These are phyloP conservation scores for Silybum marianum DNA, from an alignment of 129 eudicot genomes.

Conservation along the genomic window DNA sequence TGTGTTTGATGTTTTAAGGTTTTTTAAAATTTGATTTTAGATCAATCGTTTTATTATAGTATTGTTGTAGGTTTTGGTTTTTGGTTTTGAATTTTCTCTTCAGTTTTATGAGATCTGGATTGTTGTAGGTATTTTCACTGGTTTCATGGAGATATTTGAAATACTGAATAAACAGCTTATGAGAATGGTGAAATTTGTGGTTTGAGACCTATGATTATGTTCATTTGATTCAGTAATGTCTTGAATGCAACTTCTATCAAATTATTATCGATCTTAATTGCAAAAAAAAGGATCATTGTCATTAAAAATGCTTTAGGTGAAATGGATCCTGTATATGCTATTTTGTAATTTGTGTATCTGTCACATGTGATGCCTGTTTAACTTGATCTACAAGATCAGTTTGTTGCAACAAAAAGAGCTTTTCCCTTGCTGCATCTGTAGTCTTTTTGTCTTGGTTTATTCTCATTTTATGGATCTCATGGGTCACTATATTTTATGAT, in stretches of 20 bases:
- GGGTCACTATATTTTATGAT: background rate
- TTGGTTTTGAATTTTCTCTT: background rate
- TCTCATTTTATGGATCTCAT: conserved; percentile 8
- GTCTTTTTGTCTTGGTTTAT: background rate
- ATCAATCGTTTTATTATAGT: background rate
- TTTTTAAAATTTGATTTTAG: background rate
- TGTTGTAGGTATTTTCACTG: conserved; percentile 1
- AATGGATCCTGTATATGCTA: background rate
- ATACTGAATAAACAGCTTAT: background rate
- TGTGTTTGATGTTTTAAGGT: background rate
- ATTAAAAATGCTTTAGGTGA: conserved; percentile 6
- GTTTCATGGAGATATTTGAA: background rate
- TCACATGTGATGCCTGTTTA: conserved; percentile 15
- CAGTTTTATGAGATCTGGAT: conserved; percentile 22
- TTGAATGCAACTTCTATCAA: background rate
- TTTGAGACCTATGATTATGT: background rate
- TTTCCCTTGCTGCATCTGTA: background rate
- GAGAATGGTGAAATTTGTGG: background rate
- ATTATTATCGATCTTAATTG: conserved; percentile 6
- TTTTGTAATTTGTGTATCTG: conserved; percentile 2
- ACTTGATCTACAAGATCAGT: conserved; percentile 21
- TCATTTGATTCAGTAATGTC: conserved; percentile 1
- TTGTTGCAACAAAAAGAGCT: conserved; percentile 2
- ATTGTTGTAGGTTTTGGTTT: background rate
- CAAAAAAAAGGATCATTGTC: background rate